phyloP scores from a whole-genome alignment of 2,329 filamentous ascomycete genomes.

The Colletotrichum sp. region DNA sequence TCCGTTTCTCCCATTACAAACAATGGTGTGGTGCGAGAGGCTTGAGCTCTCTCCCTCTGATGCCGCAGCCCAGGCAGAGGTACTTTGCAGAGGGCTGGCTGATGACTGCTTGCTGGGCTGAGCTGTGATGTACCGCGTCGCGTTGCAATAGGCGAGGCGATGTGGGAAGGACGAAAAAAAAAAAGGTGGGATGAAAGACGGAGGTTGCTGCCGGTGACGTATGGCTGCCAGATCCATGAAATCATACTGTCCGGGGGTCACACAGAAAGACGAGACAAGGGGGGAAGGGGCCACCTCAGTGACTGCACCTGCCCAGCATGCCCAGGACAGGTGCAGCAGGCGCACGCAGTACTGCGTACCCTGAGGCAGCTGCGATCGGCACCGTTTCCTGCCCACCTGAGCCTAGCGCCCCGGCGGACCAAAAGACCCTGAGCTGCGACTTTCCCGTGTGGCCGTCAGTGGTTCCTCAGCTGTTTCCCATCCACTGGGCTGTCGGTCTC shows the following conservation, averaged over 20 bases:
- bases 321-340: background rate
- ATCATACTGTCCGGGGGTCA: constrained; percentile 14
- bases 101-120: background rate
- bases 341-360: background rate
- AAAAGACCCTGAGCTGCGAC: constrained; percentile 4
- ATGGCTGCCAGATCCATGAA: constrained; percentile 12
- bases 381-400: background rate
- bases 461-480: background rate
- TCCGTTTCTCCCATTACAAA: background rate
- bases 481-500: background rate
- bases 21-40: constrained; percentile 13
- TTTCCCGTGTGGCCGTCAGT: background rate
- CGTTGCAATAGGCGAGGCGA: background rate
- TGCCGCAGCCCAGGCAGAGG: background rate
- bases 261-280: background rate
- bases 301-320: background rate
- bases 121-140: background rate
- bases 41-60: background rate
- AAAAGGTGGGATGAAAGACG: background rate
- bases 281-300: background rate
- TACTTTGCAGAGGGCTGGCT: background rate
- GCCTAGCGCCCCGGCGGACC: background rate
- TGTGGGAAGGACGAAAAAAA: background rate
- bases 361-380: background rate
- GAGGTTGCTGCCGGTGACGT: constrained; percentile 10